Evolutionary conservation across 2,329 filamentous ascomycete species (phyloP).

Genomic region (Hymenoscyphus scutula): DNA sequence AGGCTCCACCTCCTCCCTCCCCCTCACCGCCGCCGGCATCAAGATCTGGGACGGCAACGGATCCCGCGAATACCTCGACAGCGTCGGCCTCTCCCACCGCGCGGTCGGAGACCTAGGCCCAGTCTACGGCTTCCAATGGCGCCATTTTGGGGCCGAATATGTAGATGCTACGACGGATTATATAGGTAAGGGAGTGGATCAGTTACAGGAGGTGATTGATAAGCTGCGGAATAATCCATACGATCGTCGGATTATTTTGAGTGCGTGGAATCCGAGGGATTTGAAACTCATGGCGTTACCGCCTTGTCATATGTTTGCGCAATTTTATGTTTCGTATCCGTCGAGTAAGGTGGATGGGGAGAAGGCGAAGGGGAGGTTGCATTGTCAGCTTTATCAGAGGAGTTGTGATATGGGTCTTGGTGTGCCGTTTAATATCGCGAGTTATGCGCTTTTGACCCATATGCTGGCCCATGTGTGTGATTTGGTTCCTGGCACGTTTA

Average conservation of each 20-base stretch:
- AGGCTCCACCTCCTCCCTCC: slow-evolving; percentile 74
- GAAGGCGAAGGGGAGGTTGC: slow-evolving; percentile 61
- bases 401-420: slow-evolving; percentile 94
- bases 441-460: slow-evolving; percentile 89
- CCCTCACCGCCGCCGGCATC: slow-evolving; percentile 75
- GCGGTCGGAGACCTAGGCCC: slow-evolving; percentile 88
- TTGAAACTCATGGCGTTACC: slow-evolving; percentile 85
- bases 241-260: slow-evolving; percentile 85
- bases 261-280: slow-evolving; percentile 91
- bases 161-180: slow-evolving; percentile 78
- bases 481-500: slow-evolving; percentile 79
- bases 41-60: slow-evolving; percentile 99
- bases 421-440: slow-evolving; percentile 96
- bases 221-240: slow-evolving; percentile 83
- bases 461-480: slow-evolving; percentile 90
- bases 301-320: slow-evolving; percentile 96
- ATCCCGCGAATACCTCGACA: slow-evolving; percentile 84
- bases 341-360: slow-evolving; percentile 22
- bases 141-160: slow-evolving; percentile 94
- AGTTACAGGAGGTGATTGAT: slow-evolving; percentile 84
- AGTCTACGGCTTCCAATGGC: slow-evolving; percentile 98
- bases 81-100: slow-evolving; percentile 75
- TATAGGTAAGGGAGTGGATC: slow-evolving; percentile 83
- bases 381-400: slow-evolving; percentile 89
- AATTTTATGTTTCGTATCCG: slow-evolving; percentile 60